phyloP scores from a whole-genome alignment of 306 rosid genomes.

The Glycine tomentella region DNA sequence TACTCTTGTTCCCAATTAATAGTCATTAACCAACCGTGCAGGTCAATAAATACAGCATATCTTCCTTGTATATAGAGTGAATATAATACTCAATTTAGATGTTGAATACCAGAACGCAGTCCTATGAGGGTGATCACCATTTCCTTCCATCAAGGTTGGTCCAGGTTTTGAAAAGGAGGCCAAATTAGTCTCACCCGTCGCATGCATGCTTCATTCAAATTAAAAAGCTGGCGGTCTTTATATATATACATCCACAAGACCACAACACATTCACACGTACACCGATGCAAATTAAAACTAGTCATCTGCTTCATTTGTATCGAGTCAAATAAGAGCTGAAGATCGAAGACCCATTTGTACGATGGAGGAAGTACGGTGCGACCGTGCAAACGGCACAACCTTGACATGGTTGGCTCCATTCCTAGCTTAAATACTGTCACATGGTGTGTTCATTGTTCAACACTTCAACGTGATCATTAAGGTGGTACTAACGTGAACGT shows the following conservation, averaged over 20 bases:
- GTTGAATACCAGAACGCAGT: background rate
- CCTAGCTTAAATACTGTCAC: conserved; percentile 46
- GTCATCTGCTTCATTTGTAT: background rate
- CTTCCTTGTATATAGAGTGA: conserved; percentile 2
- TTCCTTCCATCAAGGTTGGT: no score
- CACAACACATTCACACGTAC: background rate
- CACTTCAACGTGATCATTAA: conserved; percentile 27
- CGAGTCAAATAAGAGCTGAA: no score
- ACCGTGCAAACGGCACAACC: conserved; percentile 21
- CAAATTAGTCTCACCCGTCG: conserved; percentile 48
- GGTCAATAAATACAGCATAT: conserved; percentile 20
- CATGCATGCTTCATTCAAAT: conserved; percentile 54
- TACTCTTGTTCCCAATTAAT: no score
- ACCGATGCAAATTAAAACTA: background rate
- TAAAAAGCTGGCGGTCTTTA: background rate
- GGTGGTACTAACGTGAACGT: conserved; percentile 36
- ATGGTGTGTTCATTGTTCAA: conserved; percentile 45
- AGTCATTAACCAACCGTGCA: background rate
- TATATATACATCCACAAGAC: background rate
- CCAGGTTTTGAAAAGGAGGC: no score
- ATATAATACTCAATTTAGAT: background rate
- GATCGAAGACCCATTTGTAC: conserved; percentile 60
- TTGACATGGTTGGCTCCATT: conserved; percentile 10
- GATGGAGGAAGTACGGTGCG: conserved; percentile 67
- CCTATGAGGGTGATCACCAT: background rate